Conservation (phyloP, 176 grass and related monocot species). For the Secale cereale region DNA sequence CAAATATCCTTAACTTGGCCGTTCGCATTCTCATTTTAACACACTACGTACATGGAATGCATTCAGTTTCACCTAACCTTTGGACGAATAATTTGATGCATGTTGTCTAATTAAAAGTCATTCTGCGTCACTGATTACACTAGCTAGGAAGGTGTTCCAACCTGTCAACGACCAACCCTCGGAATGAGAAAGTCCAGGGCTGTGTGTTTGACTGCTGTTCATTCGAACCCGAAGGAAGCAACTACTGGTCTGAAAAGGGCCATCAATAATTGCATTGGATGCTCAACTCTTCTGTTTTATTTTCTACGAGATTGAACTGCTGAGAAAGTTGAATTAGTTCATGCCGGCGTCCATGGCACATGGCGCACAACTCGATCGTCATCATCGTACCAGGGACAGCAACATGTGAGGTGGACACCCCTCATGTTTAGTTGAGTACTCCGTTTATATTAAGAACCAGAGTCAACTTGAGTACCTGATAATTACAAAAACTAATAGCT, state of each 20-base stretch:
- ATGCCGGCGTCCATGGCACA: background rate
- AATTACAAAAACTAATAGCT: background rate
- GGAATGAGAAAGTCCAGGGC: background rate
- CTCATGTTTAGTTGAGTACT: too few relatives aligned
- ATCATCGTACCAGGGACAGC: background rate
- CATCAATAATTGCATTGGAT: background rate
- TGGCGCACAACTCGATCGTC: too few relatives aligned
- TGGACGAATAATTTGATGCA: too few relatives aligned
- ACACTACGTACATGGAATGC: too few relatives aligned
- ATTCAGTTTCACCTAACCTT: too few relatives aligned
- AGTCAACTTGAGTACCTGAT: background rate
- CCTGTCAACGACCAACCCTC: too few relatives aligned
- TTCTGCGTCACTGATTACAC: too few relatives aligned
- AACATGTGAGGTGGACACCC: background rate
- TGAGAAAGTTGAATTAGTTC: background rate
- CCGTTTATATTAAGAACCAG: background rate
- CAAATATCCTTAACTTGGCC: too few relatives aligned
- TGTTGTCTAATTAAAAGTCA: too few relatives aligned
- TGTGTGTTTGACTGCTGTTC: too few relatives aligned
- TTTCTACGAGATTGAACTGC: background rate
- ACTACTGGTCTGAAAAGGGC: background rate
- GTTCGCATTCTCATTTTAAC: too few relatives aligned
- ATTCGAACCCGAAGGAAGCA: background rate
- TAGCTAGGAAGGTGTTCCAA: too few relatives aligned
- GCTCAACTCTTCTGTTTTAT: background rate